phyloP scores from a whole-genome alignment of 192 early-diverging fungal genomes.

The Kappamyces sp. region DNA sequence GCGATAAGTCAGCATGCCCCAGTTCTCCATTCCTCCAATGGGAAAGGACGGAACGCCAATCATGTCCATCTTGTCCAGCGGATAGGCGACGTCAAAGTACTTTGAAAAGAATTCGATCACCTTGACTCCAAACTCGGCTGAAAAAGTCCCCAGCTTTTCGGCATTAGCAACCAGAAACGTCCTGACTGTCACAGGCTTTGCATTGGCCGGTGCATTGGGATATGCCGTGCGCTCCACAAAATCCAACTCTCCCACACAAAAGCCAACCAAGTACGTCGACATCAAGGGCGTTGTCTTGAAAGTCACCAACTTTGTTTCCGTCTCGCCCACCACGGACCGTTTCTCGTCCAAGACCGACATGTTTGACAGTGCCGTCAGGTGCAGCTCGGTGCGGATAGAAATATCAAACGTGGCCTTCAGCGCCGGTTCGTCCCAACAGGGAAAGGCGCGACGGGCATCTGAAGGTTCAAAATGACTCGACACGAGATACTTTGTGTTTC shows the following conservation, averaged over 20 bases:
- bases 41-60: slow-evolving; percentile 77
- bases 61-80: slow-evolving; percentile 70
- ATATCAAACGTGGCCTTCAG: slow-evolving; percentile 85
- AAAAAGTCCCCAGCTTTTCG: slow-evolving; percentile 43
- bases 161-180: slow-evolving; percentile 71
- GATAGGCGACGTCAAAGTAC: slow-evolving; percentile 71
- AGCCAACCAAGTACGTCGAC: slow-evolving; percentile 85
- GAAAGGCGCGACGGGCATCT: slow-evolving; percentile 67
- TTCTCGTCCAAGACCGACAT: slow-evolving; percentile 67
- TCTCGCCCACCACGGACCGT: slow-evolving; percentile 32
- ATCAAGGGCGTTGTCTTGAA: slow-evolving; percentile 77
- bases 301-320: slow-evolving; percentile 64
- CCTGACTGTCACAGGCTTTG: slow-evolving; percentile 62
- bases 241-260: slow-evolving; percentile 76
- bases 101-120: slow-evolving; percentile 71
- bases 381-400: slow-evolving; percentile 59
- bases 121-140: slow-evolving; percentile 60
- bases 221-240: slow-evolving; percentile 66
- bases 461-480: slow-evolving; percentile 89
- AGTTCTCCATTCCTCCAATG: slow-evolving; percentile 53
- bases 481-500: slow-evolving; percentile 53
- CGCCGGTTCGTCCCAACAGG: slow-evolving; percentile 60
- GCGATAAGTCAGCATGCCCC: slow-evolving; percentile 61
- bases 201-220: slow-evolving; percentile 35
- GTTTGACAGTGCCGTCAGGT: slow-evolving; percentile 75